phyloP scores from a whole-genome alignment of 331 rosid species.

The Rhamnella rubrinervis region DNA sequence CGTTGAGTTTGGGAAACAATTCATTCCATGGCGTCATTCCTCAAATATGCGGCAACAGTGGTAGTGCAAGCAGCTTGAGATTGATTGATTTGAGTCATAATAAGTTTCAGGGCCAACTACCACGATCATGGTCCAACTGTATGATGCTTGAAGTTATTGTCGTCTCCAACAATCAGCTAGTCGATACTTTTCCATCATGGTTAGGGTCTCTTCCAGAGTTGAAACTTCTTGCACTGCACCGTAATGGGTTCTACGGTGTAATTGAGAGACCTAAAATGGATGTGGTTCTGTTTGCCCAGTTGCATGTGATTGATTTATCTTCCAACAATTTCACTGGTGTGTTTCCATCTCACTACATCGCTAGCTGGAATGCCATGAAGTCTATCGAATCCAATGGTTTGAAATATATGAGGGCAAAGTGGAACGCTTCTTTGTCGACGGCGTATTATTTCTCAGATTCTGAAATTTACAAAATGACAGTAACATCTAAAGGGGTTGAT shows the following conservation, averaged over 20 bases:
- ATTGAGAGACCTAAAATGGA: not conserved
- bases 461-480: no score
- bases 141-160: not conserved
- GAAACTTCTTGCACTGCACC: not conserved
- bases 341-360: not conserved
- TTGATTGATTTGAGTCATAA: conserved; percentile 1
- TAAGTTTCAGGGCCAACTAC: not conserved
- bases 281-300: no score
- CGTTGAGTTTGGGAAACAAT: not conserved
- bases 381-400: not conserved
- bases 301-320: not conserved
- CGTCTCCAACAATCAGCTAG: not conserved
- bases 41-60: not conserved
- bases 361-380: not conserved
- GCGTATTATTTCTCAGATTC: fast-evolving
- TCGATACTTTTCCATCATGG: conserved; percentile 9
- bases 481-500: no score
- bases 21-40: conserved; percentile 2
- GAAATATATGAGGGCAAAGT: not conserved
- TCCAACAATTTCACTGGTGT: not conserved
- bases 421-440: no score
- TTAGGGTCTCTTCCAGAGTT: not conserved
- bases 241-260: not conserved
- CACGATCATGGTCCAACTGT: not conserved
- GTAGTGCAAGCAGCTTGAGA: not conserved